These are phyloP conservation scores for Lentinula detonsa DNA, from an alignment of 768 basidiomycete genomes.

Conservation along the genomic window DNA sequence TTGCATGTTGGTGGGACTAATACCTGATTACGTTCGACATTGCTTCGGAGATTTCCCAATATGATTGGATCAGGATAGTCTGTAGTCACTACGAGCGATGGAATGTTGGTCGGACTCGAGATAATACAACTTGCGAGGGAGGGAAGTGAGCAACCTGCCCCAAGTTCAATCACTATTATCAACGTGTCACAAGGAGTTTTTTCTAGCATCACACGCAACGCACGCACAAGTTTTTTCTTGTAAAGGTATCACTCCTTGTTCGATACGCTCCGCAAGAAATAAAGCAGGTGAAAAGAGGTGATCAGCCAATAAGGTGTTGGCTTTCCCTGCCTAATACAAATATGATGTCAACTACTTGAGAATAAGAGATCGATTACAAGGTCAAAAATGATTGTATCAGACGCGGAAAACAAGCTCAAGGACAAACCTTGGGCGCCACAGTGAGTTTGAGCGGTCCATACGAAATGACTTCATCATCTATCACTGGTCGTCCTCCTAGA, in stretches of 20 bases:
- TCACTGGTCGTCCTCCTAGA: constrained; percentile 36
- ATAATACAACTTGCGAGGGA: constrained; percentile 51
- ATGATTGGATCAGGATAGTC: constrained; percentile 67
- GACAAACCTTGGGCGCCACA: constrained; percentile 52
- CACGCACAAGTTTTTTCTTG: constrained; percentile 33
- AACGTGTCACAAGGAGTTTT: not conserved
- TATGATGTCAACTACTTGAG: not conserved
- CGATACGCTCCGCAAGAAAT: constrained; percentile 60
- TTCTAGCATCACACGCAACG: not conserved
- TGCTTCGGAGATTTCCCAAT: constrained; percentile 46
- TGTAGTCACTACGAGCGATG: constrained; percentile 51
- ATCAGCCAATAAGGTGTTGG: constrained; percentile 67
- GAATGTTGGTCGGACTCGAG: constrained; percentile 31
- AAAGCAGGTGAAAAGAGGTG: constrained; percentile 69
- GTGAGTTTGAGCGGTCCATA: constrained; percentile 53
- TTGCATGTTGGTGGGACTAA: constrained; percentile 30
- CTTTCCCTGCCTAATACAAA: constrained; percentile 28
- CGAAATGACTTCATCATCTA: constrained; percentile 36
- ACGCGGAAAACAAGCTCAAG: not conserved
- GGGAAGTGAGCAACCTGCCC: constrained; percentile 63
- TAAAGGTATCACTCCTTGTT: constrained; percentile 43
- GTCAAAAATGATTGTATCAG: not conserved
- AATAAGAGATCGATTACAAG: not conserved
- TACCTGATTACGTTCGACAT: constrained; percentile 43
- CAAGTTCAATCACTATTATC: constrained; percentile 59